These are phyloP conservation scores for Avicennia marina DNA, from an alignment of 257 asterid genomes.

Conservation along the genomic window DNA sequence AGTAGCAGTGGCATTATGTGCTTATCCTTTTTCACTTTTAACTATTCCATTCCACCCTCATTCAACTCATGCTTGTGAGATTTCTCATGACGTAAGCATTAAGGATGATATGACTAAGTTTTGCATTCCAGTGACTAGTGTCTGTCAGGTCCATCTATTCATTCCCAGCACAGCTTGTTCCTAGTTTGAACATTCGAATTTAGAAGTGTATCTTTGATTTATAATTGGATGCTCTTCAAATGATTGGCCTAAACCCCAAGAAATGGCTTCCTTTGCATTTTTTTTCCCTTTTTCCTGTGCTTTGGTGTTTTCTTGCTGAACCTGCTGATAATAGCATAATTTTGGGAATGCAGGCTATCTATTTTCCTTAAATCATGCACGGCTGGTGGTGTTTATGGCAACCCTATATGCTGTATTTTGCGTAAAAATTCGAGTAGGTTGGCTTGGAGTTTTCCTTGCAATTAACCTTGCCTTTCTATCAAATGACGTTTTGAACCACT, in stretches of 20 bases:
- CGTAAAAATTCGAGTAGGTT: slow-evolving; percentile 81
- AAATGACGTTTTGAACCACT: slow-evolving; percentile 65
- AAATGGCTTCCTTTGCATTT: too few species aligned
- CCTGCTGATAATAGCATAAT: slow-evolving; percentile 21
- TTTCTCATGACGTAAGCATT: not conserved
- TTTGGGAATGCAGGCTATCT: slow-evolving; percentile 68
- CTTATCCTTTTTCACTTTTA: too few species aligned
- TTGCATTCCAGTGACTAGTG: slow-evolving; percentile 1
- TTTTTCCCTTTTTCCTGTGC: slow-evolving; percentile 1
- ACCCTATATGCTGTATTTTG: slow-evolving; percentile 74
- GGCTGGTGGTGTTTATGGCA: slow-evolving; percentile 87
- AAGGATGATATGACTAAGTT: not conserved
- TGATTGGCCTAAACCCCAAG: too few species aligned
- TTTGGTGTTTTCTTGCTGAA: slow-evolving; percentile 17
- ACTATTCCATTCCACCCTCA: not conserved
- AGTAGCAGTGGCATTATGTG: not conserved
- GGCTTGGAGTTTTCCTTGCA: slow-evolving; percentile 80
- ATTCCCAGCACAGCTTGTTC: slow-evolving; percentile 6
- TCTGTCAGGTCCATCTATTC: slow-evolving; percentile 3
- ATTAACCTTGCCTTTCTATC: slow-evolving; percentile 89
- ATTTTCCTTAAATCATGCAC: slow-evolving; percentile 89
- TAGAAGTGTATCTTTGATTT: not conserved
- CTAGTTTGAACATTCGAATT: not conserved
- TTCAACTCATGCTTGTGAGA: not conserved
- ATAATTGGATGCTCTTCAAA: not conserved